Conservation (phyloP, 2,329 filamentous ascomycete species). For the Phyllachora maydis region DNA sequence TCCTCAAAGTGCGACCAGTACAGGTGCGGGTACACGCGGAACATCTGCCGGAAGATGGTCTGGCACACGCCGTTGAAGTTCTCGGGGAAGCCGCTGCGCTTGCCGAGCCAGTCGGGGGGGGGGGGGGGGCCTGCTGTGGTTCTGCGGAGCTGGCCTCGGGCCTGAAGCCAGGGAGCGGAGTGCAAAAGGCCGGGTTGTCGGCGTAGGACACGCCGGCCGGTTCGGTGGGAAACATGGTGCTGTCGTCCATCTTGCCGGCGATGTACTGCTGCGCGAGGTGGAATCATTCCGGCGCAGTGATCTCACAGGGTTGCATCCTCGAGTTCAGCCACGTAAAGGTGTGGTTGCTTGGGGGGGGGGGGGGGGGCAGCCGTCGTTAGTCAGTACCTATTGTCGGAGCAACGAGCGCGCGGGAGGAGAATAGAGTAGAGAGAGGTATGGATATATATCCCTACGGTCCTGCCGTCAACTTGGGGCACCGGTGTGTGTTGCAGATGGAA, state of each 20-base stretch:
- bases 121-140: constrained; percentile 24
- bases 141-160: constrained; percentile 25
- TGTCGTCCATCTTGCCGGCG: constrained; percentile 83
- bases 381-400: too few relatives aligned
- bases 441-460: constrained; percentile 63
- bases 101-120: constrained; percentile 75
- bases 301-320: constrained; percentile 70
- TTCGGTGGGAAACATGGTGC: constrained; percentile 76
- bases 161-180: constrained; percentile 37
- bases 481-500: constrained; percentile 65
- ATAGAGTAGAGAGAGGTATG: too few relatives aligned
- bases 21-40: constrained; percentile 91
- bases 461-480: constrained; percentile 85
- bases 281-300: constrained; percentile 85
- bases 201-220: constrained; percentile 47
- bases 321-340: constrained; percentile 94
- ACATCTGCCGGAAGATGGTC: constrained; percentile 93
- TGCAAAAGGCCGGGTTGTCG: constrained; percentile 34
- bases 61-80: constrained; percentile 83
- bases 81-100: constrained; percentile 78
- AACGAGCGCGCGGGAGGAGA: too few relatives aligned
- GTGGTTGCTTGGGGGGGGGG: constrained; percentile 50
- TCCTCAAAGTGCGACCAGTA: constrained; percentile 91
- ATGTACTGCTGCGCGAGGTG: constrained; percentile 95
- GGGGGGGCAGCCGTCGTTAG: too few relatives aligned